Conservation (phyloP, 176 grass and related monocot species). For the Juncus effusus region DNA sequence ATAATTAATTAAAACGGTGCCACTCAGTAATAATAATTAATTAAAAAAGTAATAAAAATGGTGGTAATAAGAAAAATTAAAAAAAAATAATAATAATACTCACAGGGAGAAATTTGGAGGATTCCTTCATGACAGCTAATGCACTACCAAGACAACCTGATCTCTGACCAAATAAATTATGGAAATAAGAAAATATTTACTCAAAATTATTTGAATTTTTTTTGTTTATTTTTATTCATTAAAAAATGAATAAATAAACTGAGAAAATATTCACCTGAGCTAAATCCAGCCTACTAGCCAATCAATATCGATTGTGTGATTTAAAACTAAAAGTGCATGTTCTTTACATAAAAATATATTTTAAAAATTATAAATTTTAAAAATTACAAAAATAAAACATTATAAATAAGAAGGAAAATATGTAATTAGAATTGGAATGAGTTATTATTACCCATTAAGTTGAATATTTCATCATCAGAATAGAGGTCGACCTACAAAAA, state of each 20-base stretch:
- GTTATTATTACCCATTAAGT: constrained; percentile 51
- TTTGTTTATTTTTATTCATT: constrained; percentile 25
- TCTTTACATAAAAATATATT: constrained; percentile 53
- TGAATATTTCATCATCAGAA: constrained; percentile 54
- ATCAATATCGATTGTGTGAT: constrained; percentile 87
- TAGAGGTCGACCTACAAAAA: constrained; percentile 56
- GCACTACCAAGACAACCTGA: too few species aligned
- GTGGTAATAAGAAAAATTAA: neutral
- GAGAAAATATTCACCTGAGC: constrained; percentile 49
- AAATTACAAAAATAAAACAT: too few species aligned
- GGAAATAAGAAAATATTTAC: constrained; percentile 38
- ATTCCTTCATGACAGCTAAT: too few species aligned
- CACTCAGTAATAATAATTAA: constrained; percentile 38
- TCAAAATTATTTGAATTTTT: constrained; percentile 80
- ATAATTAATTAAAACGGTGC: constrained; percentile 36
- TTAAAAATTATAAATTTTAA: too few species aligned
- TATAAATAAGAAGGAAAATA: constrained; percentile 10
- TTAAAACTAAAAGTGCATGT: constrained; percentile 65
- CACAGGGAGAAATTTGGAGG: too few species aligned
- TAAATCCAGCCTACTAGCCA: constrained; percentile 95
- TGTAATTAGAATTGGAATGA: neutral
- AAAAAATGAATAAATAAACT: neutral
- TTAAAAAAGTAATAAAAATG: constrained; percentile 9
- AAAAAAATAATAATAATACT: constrained; percentile 3
- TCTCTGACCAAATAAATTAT: neutral